Evolutionary conservation across 2,329 filamentous ascomycete species (phyloP).

Genomic region (Neofusicoccum kwambonambiense): DNA sequence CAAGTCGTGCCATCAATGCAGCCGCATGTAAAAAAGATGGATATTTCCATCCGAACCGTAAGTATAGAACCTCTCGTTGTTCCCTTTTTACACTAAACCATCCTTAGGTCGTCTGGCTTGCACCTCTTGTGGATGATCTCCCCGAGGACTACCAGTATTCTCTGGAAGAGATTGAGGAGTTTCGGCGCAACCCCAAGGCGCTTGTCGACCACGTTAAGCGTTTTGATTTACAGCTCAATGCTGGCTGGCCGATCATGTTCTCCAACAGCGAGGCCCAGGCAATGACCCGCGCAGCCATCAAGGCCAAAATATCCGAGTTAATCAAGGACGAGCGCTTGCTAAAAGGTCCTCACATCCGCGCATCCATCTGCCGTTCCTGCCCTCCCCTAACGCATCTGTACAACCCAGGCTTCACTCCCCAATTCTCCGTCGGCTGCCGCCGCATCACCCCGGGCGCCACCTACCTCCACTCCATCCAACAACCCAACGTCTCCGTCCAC

Average conservation of each 20-base stretch:
- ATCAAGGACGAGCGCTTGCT: conserved; percentile 53
- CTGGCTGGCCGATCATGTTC: conserved; percentile 36
- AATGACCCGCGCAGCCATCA: conserved; percentile 38
- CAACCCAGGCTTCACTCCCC: conserved; percentile 43
- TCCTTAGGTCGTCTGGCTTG: conserved; percentile 40
- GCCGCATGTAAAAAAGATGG: conserved; percentile 45
- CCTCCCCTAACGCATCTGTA: too few species aligned
- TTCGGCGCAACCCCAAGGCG: conserved; percentile 42
- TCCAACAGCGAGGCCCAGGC: conserved; percentile 42
- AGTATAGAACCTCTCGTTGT: too few species aligned
- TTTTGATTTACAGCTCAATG: conserved; percentile 41
- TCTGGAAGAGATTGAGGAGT: conserved; percentile 42
- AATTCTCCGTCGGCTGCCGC: conserved; percentile 47
- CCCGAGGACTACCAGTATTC: conserved; percentile 48
- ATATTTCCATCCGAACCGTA: conserved; percentile 46
- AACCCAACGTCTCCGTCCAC: conserved; percentile 52
- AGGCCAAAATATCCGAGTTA: conserved; percentile 47
- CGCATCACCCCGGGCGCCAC: conserved; percentile 51
- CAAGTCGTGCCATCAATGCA: conserved; percentile 50
- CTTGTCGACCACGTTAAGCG: conserved; percentile 46
- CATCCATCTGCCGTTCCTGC: rapidly evolving
- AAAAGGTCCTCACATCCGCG: conserved; percentile 21
- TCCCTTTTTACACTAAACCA: too few species aligned
- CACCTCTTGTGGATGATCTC: conserved; percentile 47
- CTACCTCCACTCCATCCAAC: conserved; percentile 52